Evolutionary conservation across 2,329 filamentous ascomycete genomes (phyloP), one percentile per base, ranked within the genome.

Genomic region (Phyllachora maydis): DNA sequence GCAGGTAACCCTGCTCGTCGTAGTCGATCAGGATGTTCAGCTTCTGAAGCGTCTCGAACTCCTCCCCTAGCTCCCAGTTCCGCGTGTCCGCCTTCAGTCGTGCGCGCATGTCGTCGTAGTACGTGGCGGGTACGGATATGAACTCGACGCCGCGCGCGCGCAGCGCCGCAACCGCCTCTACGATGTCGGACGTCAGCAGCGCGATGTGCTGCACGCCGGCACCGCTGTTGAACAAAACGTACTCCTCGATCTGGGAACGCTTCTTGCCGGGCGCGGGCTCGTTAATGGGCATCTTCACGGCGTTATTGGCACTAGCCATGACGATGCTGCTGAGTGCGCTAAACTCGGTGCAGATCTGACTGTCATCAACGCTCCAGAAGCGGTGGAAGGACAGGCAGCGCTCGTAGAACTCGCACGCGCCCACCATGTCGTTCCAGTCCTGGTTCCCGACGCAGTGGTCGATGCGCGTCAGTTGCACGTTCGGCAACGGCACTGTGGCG

Each of bases 391-490:
- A 75, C 14, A 93, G 74, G 31, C 74, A 77, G 32, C 71, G 66
- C 54, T 93, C 83, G 55, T 93, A 95, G 48, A 77, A 70, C 27
- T 50, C 57, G 42, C 64, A 69, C 17, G 65, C 65, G 8, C 56
- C 56, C 29, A 56, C 55, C 67, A 95, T 91, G 47, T 83, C 72
- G 47, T 82, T 61, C 85, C 85, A 93, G 49, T 81, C 75, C 56
- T 93, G 83, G 57, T 95, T 93, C 34, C 85, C 85, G 36, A 95
- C 85, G 49, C 85, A 93, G 59, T 95, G 85, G 52, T 95, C 85
- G 50, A 95, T 82, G 35, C 68, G 68, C 30, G 64, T 61, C 26
- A 92, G 62, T 7, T 55, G 46, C 9, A 91, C 64, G 1, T 52
- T 37, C 0, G 82, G 79, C 12, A 79, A 52, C 14, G 45, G 21